Base-by-base conservation (phyloP, 2,329 filamentous ascomycete species). In the Nigrospora oryzae region DNA sequence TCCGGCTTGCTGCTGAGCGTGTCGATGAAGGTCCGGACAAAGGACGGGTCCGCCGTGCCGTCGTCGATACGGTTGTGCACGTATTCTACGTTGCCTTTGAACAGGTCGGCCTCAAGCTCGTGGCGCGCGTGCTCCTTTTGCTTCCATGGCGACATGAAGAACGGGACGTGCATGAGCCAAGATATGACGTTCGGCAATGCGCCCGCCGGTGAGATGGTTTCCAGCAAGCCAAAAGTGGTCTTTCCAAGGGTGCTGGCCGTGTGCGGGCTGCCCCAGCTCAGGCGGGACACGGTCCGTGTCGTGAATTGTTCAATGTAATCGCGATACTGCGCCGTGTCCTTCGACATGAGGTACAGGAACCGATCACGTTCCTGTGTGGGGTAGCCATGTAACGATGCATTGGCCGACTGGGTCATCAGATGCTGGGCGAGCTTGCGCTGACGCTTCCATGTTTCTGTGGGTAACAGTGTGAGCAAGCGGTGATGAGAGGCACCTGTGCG, bases 291-390 rank as follows among this genome's bases (percentile, higher is more conserved):
- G 7, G 69, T 72, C 4, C 70, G 63, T 17, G 62, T 59, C 6
- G 70, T 73, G 54, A 71, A 70, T 49, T 73, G 67, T 56, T 74
- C 70, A 41, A 73, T 58, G 49, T 64, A 67, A 49, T 70, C 67
- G 34, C 65, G 58, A 49, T 73, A 74, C 32, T 67, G 62, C n/a
- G 55, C 54, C 1, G 68, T 59, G 17, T 68, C 61, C 16, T 56
- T 57, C 7, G 55, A 62, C 37, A 73, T 57, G 5, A 69, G 61
- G 40, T 67, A 68, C 14, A 73, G 55, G 46, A 73, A 69, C 2
- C 66, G 64, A 44, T 76, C 69, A 8, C 60, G 63, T 56, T 73
- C 69, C 36, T 59, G 58, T 1, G 62, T 59, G 3, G 69, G 69
- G 47, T 73, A 73, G 12, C 56, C 53, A 51, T 71, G 65, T 5